Evolutionary conservation across 106 monocot species (phyloP).

Genomic region (Dioscorea alata): DNA sequence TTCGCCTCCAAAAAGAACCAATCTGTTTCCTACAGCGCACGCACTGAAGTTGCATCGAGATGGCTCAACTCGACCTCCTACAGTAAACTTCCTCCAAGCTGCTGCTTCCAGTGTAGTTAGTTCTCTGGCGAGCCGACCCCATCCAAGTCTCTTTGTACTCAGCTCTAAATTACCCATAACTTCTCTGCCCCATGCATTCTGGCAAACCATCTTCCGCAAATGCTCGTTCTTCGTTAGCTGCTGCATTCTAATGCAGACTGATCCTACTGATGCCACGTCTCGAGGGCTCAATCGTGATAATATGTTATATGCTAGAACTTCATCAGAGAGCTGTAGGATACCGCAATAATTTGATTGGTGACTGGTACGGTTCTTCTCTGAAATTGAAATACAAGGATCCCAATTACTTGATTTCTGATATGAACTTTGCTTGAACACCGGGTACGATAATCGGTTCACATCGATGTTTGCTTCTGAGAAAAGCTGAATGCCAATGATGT

Average conservation of each 20-base stretch:
- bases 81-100: constrained; percentile 82
- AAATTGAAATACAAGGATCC: constrained; percentile 8
- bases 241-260: constrained; percentile 71
- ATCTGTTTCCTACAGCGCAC: constrained; percentile 81
- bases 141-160: constrained; percentile 58
- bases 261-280: constrained; percentile 85
- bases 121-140: constrained; percentile 82
- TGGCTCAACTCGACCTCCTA: constrained; percentile 76
- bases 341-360: constrained; percentile 21
- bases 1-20: constrained; percentile 93
- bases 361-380: constrained; percentile 12
- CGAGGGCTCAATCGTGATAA: constrained; percentile 70
- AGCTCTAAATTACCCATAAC: constrained; percentile 62
- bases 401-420: constrained; percentile 16
- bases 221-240: constrained; percentile 83
- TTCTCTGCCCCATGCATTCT: constrained; percentile 88
- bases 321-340: constrained; percentile 84
- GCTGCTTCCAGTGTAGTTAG: constrained; percentile 88
- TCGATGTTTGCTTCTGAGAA: constrained; percentile 70
- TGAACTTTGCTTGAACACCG: constrained; percentile 65
- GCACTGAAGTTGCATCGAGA: constrained; percentile 94
- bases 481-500: constrained; percentile 78
- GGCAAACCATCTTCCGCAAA: constrained; percentile 77
- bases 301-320: constrained; percentile 88
- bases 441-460: constrained; percentile 60